phyloP scores from a whole-genome alignment of 2,329 filamentous ascomycete genomes.

The Claviceps spartinae region DNA sequence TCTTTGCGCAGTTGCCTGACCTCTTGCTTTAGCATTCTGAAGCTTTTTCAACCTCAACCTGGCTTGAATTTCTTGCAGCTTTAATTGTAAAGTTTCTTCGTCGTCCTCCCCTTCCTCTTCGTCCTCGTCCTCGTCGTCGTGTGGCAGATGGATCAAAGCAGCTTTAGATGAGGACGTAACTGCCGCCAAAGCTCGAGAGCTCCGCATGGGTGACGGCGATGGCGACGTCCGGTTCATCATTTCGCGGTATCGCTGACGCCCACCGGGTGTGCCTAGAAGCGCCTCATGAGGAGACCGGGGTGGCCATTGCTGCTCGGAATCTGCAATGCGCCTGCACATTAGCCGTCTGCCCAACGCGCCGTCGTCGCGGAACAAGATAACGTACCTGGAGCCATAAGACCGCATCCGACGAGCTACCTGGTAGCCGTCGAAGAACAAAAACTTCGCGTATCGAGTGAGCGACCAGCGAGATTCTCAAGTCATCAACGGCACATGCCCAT shows the following conservation, averaged over 20 bases:
- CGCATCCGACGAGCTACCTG: not conserved
- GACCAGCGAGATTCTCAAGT: not conserved
- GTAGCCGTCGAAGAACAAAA: not conserved
- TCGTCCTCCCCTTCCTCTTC: slow-evolving; percentile 40
- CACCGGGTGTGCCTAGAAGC: slow-evolving; percentile 57
- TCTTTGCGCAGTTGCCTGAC: slow-evolving; percentile 9
- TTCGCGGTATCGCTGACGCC: slow-evolving; percentile 60
- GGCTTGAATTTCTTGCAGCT: slow-evolving; percentile 80
- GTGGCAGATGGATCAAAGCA: slow-evolving; percentile 20
- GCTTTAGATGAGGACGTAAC: slow-evolving; percentile 7
- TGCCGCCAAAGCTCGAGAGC: slow-evolving; percentile 9
- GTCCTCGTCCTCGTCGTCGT: slow-evolving; percentile 31
- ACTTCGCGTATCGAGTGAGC: not conserved
- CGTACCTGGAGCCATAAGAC: slow-evolving; percentile 9
- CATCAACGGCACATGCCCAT: slow-evolving; percentile 8
- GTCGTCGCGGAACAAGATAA: not conserved
- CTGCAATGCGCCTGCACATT: slow-evolving; percentile 9
- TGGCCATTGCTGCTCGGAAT: slow-evolving; percentile 46
- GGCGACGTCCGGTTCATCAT: slow-evolving; percentile 53
- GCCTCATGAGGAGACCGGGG: slow-evolving; percentile 53
- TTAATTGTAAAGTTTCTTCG: slow-evolving; percentile 77
- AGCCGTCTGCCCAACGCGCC: not conserved
- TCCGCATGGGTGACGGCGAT: slow-evolving; percentile 46
- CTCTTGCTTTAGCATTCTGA: slow-evolving; percentile 38
- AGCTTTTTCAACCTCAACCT: slow-evolving; percentile 77